Base-by-base conservation (phyloP, 2,329 filamentous ascomycete genomes). In the Pseudogymnoascus verrucosus region DNA sequence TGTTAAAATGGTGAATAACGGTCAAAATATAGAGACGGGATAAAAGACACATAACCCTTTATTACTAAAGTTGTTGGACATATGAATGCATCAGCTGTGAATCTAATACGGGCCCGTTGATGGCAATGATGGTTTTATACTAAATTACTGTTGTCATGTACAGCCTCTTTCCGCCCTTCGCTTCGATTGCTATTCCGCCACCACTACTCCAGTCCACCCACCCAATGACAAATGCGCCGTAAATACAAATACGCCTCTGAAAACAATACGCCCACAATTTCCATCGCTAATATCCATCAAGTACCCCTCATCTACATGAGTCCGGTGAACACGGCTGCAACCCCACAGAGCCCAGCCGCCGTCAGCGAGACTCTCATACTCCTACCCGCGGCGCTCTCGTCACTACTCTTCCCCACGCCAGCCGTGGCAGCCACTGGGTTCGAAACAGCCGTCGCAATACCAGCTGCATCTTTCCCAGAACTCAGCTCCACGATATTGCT, bases 401-500 rank as follows among this genome's bases (percentile, higher is more conserved):
- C 51, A 36, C 16, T 57, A 57, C 51, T 61, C 59, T 31, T 61
- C 23, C 34, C 59, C 12, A 61, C 62, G 19, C 79, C 79, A n/a
- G 73, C 76, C 3, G 78, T 81, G 0, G 84, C 84, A 2, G 75
- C 69, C 1, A 82, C 80, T 0, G 83, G 74, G 57, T 81, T 79
- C 2, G 73, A 66, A 1, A 84, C 83, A 11, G 72, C 71, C 0
- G 78, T 81, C 2, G 84, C 84, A n/a, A 77, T 78, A 10, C 86
- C 86, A 3, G 88, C 79, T 0, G 78, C 69, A 16, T 74, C 69
- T 11, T 74, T 74, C 5, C 82, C 83, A 10, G 74, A 76, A 21
- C 75, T 75, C 64, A 89, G 87, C 75, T 88, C 84, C 37, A 79
- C 67, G 14, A 89, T 74, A 60, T 78, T 79, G 4, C 77, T 78